These are phyloP conservation scores for Erysimum pusillum DNA, from an alignment of 441 rosid species.

Conservation along the genomic window DNA sequence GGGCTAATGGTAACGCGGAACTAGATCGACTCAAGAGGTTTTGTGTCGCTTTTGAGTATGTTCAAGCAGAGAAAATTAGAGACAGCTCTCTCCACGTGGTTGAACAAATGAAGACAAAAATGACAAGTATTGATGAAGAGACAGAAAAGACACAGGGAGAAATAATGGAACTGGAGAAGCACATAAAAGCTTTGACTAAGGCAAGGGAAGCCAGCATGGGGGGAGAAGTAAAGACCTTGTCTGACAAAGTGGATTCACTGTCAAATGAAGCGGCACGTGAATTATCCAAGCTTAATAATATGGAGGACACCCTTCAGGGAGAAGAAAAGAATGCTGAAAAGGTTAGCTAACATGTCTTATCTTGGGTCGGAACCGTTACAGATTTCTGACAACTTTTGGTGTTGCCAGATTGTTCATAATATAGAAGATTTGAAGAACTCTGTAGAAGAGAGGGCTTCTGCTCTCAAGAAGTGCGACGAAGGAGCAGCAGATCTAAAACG, in stretches of 20 bases:
- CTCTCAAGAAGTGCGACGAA: slow-evolving; percentile 79
- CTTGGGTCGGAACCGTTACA: background rate
- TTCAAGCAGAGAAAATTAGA: slow-evolving; percentile 83
- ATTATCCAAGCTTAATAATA: slow-evolving; percentile 70
- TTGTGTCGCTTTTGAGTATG: slow-evolving; percentile 86
- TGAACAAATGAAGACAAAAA: slow-evolving; percentile 65
- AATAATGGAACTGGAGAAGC: slow-evolving; percentile 70
- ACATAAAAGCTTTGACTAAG: slow-evolving; percentile 65
- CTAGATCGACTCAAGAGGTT: slow-evolving; percentile 86
- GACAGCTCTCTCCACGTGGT: slow-evolving; percentile 72
- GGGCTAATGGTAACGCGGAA: slow-evolving; percentile 88
- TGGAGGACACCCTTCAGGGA: slow-evolving; percentile 76
- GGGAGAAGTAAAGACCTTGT: slow-evolving; percentile 78
- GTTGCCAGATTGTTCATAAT: slow-evolving; percentile 64
- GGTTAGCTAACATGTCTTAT: slow-evolving; percentile 50
- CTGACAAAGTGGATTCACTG: slow-evolving; percentile 78
- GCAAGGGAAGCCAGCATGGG: slow-evolving; percentile 94
- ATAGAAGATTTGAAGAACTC: slow-evolving; percentile 87
- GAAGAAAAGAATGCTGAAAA: slow-evolving; percentile 79
- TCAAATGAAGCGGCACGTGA: slow-evolving; percentile 79
- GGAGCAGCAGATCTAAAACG: slow-evolving; percentile 79
- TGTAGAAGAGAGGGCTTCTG: slow-evolving; percentile 72
- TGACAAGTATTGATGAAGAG: slow-evolving; percentile 61
- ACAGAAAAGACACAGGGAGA: slow-evolving; percentile 55
- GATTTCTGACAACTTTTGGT: slow-evolving; percentile 27